Conservation (phyloP, 169 alveolate genomes). For the Plasmodium cynomolgi region DNA sequence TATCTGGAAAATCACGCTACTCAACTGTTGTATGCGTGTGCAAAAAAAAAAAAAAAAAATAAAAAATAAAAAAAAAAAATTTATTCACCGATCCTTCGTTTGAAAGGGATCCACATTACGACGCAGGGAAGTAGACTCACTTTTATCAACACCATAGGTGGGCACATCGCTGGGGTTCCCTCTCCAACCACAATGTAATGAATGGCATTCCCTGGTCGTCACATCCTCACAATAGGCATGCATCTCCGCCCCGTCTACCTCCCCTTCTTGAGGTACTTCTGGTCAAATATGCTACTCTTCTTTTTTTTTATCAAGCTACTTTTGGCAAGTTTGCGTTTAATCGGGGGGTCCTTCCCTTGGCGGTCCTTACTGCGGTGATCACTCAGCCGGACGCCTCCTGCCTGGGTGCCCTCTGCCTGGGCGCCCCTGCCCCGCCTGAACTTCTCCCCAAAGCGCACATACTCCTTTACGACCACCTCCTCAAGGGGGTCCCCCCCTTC, state of each 20-base stretch:
- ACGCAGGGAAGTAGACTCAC: neutral
- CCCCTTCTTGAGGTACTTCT: constrained; percentile 16
- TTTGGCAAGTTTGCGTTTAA: neutral
- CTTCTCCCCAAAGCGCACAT: constrained; percentile 9
- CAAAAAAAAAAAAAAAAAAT: neutral
- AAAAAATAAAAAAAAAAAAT: too few relatives aligned
- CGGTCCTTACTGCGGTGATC: neutral
- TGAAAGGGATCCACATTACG: neutral
- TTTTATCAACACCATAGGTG: neutral
- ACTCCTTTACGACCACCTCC: constrained; percentile 14
- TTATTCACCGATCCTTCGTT: neutral
- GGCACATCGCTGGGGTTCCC: neutral
- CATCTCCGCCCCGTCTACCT: neutral
- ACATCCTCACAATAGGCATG: neutral
- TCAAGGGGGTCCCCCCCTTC: constrained; percentile 32
- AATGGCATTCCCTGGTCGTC: neutral
- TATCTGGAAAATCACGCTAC: neutral
- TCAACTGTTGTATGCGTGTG: neutral
- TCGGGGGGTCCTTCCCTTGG: neutral
- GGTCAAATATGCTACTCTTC: constrained; percentile 65
- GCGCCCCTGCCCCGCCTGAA: constrained; percentile 1
- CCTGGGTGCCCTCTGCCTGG: neutral
- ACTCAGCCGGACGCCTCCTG: neutral
- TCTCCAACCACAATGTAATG: neutral
- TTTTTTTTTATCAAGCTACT: constrained; percentile 33